Evolutionary conservation across 129 eudicot genomes (phyloP).

Genomic region (Solidago caesia): DNA sequence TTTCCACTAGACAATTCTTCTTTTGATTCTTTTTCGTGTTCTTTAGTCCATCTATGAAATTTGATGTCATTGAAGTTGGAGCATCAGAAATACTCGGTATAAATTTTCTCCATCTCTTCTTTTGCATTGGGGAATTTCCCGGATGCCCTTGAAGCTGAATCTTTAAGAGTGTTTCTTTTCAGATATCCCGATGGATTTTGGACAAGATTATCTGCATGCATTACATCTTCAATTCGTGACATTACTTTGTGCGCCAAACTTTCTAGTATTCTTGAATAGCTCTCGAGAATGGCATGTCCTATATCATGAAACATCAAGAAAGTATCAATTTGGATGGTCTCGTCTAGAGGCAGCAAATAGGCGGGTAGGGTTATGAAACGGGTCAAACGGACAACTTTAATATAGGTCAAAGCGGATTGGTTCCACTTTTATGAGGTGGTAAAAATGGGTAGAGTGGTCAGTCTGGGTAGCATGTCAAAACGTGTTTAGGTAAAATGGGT

Average conservation of each 20-base stretch:
- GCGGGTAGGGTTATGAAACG: too few relatives aligned
- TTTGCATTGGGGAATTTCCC: slow-evolving; percentile 40
- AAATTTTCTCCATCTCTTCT: slow-evolving; percentile 56
- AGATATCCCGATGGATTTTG: slow-evolving; percentile 41
- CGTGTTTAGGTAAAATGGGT: too few relatives aligned
- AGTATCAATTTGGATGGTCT: too few relatives aligned
- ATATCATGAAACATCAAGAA: slow-evolving; percentile 50
- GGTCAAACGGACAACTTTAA: too few relatives aligned
- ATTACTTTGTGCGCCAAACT: slow-evolving; percentile 76
- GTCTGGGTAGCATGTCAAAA: too few relatives aligned
- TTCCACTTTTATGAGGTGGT: too few relatives aligned
- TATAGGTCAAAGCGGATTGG: too few relatives aligned
- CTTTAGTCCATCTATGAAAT: slow-evolving; percentile 72
- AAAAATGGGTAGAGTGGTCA: too few relatives aligned
- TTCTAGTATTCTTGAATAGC: slow-evolving; percentile 91
- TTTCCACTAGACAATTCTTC: slow-evolving; percentile 36
- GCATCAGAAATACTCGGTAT: slow-evolving; percentile 30
- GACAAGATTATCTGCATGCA: slow-evolving; percentile 57
- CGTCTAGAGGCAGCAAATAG: too few relatives aligned
- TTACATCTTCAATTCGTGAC: slow-evolving; percentile 88
- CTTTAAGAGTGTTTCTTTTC: slow-evolving; percentile 37
- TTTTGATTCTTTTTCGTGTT: slow-evolving; percentile 42
- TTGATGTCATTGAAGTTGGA: slow-evolving; percentile 78
- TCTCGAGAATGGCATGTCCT: slow-evolving; percentile 86
- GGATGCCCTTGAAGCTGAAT: slow-evolving; percentile 29